These are phyloP conservation scores for Penicillium olsonii DNA, from an alignment of 2,329 filamentous ascomycete genomes.

Conservation along the genomic window DNA sequence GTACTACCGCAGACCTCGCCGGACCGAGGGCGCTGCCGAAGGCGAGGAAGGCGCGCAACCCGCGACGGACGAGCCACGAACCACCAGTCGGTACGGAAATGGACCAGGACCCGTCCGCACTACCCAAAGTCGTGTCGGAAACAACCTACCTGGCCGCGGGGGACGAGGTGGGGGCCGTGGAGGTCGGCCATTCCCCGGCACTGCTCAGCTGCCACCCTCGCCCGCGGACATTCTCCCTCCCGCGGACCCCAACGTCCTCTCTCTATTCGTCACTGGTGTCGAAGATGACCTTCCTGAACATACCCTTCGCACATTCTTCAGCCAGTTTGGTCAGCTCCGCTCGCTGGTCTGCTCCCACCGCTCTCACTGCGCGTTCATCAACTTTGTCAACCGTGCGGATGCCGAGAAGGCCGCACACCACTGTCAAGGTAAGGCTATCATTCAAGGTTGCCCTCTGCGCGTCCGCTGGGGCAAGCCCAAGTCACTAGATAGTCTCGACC, in stretches of 20 bases:
- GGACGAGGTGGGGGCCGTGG: slow-evolving; percentile 50
- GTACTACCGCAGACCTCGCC: slow-evolving; percentile 85
- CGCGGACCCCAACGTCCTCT: slow-evolving; percentile 80
- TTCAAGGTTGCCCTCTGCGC: slow-evolving; percentile 85
- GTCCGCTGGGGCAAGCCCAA: slow-evolving; percentile 93
- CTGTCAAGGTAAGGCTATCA: slow-evolving; percentile 83
- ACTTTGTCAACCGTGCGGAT: slow-evolving; percentile 80
- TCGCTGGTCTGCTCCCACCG: slow-evolving; percentile 95
- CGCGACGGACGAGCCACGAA: slow-evolving; percentile 44
- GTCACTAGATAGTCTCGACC: slow-evolving; percentile 86
- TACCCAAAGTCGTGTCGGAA: slow-evolving; percentile 54
- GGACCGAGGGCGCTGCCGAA: slow-evolving; percentile 62
- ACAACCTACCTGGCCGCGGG: slow-evolving; percentile 44
- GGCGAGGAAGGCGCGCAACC: slow-evolving; percentile 42
- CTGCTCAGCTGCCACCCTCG: slow-evolving; percentile 73
- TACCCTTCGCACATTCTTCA: slow-evolving; percentile 87
- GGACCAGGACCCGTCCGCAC: slow-evolving; percentile 72
- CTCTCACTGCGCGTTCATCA: slow-evolving; percentile 95
- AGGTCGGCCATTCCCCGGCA: slow-evolving; percentile 66
- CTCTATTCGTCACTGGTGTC: slow-evolving; percentile 89
- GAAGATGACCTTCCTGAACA: slow-evolving; percentile 95
- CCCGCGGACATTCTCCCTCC: slow-evolving; percentile 86
- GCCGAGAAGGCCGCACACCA: slow-evolving; percentile 84
- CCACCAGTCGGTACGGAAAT: slow-evolving; percentile 44
- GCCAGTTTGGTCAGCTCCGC: slow-evolving; percentile 82